Conservation (phyloP, 2,329 filamentous ascomycete genomes). For the Aspergillus chevalieri region DNA sequence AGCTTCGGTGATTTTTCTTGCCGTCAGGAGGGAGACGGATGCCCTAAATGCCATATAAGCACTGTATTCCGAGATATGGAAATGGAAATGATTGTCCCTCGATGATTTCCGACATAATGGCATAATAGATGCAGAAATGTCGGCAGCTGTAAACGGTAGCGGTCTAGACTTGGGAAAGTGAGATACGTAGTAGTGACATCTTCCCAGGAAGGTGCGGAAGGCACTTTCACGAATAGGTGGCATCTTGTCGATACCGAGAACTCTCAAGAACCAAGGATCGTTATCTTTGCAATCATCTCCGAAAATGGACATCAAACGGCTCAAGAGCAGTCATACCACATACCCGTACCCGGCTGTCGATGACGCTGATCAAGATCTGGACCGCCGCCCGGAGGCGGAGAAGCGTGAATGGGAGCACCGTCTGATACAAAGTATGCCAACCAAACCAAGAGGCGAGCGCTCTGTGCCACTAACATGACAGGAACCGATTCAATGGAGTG, state of each 20-base stretch:
- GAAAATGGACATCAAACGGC: not conserved
- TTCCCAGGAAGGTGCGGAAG: not conserved
- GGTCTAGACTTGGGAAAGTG: not conserved
- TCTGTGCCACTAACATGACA: not conserved
- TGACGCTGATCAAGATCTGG: not conserved
- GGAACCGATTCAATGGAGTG: not conserved
- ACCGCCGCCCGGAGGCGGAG: not conserved
- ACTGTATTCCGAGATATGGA: not conserved
- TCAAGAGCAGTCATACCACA: not conserved
- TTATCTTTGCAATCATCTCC: not conserved
- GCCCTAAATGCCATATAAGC: not conserved
- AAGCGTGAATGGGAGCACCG: not conserved
- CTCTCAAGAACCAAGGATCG: not conserved
- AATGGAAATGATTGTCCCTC: not conserved
- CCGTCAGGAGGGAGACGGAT: not conserved
- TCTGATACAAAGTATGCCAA: not conserved
- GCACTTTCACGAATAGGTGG: not conserved
- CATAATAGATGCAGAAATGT: not conserved
- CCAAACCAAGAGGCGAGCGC: not conserved
- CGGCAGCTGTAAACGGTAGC: not conserved
- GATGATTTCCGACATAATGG: not conserved
- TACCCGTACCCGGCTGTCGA: not conserved
- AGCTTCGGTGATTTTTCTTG: not conserved
- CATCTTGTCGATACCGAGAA: not conserved
- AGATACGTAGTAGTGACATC: not conserved